These are phyloP conservation scores for Neonectria coccinea DNA, from an alignment of 2,329 filamentous ascomycete genomes.

Conservation along the genomic window DNA sequence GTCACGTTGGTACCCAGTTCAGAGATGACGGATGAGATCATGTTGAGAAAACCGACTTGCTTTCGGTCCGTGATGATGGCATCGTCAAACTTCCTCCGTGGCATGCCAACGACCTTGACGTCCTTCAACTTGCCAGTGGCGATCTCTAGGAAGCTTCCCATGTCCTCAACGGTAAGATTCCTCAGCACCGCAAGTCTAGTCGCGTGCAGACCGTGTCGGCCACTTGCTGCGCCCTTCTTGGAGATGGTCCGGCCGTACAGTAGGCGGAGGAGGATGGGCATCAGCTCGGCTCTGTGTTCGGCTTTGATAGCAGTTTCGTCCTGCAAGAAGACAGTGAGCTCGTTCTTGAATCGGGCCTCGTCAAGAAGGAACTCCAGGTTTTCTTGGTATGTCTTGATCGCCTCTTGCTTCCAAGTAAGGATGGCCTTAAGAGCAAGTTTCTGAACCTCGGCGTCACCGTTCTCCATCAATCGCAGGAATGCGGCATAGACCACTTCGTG, in stretches of 20 bases:
- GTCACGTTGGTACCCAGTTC: slow-evolving; percentile 81
- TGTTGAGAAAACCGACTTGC: slow-evolving; percentile 91
- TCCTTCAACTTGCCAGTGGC: slow-evolving; percentile 77
- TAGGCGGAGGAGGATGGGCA: slow-evolving; percentile 88
- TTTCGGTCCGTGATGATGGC: slow-evolving; percentile 77
- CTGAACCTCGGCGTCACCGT: slow-evolving; percentile 92
- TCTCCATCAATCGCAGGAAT: slow-evolving; percentile 80
- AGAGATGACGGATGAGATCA: slow-evolving; percentile 87
- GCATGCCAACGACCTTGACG: slow-evolving; percentile 67
- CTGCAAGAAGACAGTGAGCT: slow-evolving; percentile 89
- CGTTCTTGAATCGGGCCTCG: slow-evolving; percentile 91
- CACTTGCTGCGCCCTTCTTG: slow-evolving; percentile 80
- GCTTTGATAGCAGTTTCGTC: slow-evolving; percentile 78
- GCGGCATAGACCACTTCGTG: slow-evolving; percentile 80
- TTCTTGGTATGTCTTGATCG: slow-evolving; percentile 82
- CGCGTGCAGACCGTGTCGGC: slow-evolving; percentile 83
- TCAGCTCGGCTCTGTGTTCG: slow-evolving; percentile 77
- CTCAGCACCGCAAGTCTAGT: slow-evolving; percentile 85
- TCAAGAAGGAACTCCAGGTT: slow-evolving; percentile 89
- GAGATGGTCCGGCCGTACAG: slow-evolving; percentile 92
- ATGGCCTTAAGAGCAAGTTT: slow-evolving; percentile 86
- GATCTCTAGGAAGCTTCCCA: slow-evolving; percentile 85
- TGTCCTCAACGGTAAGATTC: slow-evolving; percentile 78
- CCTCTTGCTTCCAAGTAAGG: slow-evolving; percentile 87
- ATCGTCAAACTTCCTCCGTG: slow-evolving; percentile 64